Evolutionary conservation across 805 yeast genomes (phyloP).

Genomic region (Spencermartinsiella europaea): DNA sequence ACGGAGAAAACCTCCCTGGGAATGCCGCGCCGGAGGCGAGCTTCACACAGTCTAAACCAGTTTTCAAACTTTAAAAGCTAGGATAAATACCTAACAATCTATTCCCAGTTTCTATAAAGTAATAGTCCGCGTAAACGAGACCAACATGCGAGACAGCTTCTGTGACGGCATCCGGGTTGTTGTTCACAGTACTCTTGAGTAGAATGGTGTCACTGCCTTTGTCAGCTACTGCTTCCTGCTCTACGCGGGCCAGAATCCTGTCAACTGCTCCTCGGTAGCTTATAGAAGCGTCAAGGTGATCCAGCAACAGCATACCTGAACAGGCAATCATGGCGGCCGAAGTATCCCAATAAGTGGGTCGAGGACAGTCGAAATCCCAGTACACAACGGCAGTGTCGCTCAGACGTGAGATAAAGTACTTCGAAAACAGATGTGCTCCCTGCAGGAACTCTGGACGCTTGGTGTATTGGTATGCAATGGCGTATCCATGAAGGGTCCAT

Average conservation of each 20-base stretch:
- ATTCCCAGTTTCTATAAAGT: constrained; percentile 27
- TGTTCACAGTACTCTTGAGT: constrained; percentile 25
- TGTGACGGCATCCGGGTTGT: constrained; percentile 22
- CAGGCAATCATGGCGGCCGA: constrained; percentile 30
- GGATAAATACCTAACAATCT: constrained; percentile 12
- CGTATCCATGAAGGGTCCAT: constrained; percentile 29
- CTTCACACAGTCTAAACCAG: too few species aligned
- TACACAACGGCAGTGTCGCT: constrained; percentile 25
- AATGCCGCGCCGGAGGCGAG: too few species aligned
- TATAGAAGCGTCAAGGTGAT: constrained; percentile 16
- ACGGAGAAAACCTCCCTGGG: too few species aligned
- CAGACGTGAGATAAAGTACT: constrained; percentile 22
- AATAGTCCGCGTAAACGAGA: constrained; percentile 30
- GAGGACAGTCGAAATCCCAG: constrained; percentile 32
- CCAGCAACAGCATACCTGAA: constrained; percentile 26
- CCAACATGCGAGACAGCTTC: constrained; percentile 25
- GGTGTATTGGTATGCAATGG: constrained; percentile 26
- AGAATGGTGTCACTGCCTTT: constrained; percentile 26
- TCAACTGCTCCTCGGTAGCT: constrained; percentile 17
- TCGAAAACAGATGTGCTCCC: constrained; percentile 22
- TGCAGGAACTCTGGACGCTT: constrained; percentile 24
- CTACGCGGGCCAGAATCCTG: constrained; percentile 19
- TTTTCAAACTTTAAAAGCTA: background rate
- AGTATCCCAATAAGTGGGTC: constrained; percentile 22
- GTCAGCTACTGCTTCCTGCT: constrained; percentile 17